Conservation (phyloP, 768 basidiomycete genomes). For the Hericium alpestre region DNA sequence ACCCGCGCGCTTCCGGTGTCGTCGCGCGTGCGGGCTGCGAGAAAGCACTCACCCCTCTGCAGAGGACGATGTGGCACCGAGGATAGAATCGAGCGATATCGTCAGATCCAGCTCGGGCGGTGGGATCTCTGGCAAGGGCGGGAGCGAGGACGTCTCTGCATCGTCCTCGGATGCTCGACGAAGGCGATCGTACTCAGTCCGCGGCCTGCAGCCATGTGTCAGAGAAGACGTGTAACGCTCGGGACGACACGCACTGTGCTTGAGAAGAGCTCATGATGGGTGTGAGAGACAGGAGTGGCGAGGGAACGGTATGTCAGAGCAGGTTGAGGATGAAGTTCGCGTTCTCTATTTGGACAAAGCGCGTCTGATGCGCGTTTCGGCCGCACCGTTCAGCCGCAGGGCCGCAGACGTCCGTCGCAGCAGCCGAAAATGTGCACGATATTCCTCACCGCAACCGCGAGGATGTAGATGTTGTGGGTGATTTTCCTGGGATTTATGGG, state of each 20-base stretch:
- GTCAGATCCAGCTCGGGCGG: slow-evolving; percentile 7
- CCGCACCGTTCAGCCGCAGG: too few relatives aligned
- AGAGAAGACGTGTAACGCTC: neutral
- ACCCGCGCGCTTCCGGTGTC: neutral
- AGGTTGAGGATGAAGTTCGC: too few relatives aligned
- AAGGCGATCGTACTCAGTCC: slow-evolving; percentile 3
- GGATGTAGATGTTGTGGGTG: too few relatives aligned
- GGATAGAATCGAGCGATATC: slow-evolving; percentile 8
- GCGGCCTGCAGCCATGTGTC: neutral
- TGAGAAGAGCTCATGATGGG: neutral
- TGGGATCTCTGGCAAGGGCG: slow-evolving; percentile 2
- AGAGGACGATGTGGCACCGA: neutral
- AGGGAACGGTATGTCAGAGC: neutral
- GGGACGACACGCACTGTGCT: neutral
- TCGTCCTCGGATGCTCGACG: slow-evolving; percentile 1
- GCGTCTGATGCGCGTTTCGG: too few relatives aligned
- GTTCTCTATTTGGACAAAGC: too few relatives aligned
- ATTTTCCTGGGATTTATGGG: neutral
- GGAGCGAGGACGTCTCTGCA: neutral
- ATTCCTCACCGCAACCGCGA: too few relatives aligned
- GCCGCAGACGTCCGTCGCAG: too few relatives aligned
- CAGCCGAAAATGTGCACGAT: too few relatives aligned
- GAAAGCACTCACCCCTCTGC: slow-evolving; percentile 5
- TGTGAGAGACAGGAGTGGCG: neutral
- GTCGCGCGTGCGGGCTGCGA: neutral